A percentile compares a stretch with the other conserved stretches of the same genome.
phyloP scores from a whole-genome alignment of 257 asterid species.

The Solanum stenotomum region DNA sequence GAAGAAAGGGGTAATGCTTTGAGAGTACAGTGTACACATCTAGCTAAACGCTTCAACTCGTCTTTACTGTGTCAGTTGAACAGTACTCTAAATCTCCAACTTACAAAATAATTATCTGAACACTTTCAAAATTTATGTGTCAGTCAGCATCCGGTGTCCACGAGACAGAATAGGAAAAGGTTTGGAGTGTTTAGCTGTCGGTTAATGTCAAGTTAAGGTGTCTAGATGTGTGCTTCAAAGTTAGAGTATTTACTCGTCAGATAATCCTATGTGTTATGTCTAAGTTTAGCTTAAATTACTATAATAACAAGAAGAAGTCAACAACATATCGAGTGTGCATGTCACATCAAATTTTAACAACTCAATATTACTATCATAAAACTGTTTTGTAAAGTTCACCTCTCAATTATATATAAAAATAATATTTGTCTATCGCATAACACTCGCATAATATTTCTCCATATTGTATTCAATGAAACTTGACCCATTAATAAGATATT shows the following conservation, averaged over 20 bases:
- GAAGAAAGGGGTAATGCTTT: background rate
- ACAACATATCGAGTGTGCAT: background rate
- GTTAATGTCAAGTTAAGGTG: rapidly evolving
- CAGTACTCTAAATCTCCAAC: background rate
- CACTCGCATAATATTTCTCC: background rate
- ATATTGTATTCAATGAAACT: background rate
- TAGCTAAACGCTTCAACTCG: background rate
- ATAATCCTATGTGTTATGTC: rapidly evolving
- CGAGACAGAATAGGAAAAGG: rapidly evolving
- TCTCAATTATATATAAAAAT: background rate
- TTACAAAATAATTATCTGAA: rapidly evolving
- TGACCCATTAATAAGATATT: background rate
- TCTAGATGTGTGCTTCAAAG: rapidly evolving
- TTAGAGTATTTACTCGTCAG: background rate
- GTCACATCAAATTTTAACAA: background rate
- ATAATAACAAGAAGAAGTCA: background rate
- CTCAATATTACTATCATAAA: background rate
- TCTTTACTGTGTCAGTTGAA: background rate
- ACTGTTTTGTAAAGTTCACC: background rate
- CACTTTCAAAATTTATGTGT: background rate
- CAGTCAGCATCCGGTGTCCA: rapidly evolving
- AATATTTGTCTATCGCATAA: background rate
- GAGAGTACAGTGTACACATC: background rate
- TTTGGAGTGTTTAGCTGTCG: rapidly evolving
- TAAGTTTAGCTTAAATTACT: background rate